Base-by-base conservation (phyloP, 495 filamentous ascomycete species). In the Schizothecium vesticola region DNA sequence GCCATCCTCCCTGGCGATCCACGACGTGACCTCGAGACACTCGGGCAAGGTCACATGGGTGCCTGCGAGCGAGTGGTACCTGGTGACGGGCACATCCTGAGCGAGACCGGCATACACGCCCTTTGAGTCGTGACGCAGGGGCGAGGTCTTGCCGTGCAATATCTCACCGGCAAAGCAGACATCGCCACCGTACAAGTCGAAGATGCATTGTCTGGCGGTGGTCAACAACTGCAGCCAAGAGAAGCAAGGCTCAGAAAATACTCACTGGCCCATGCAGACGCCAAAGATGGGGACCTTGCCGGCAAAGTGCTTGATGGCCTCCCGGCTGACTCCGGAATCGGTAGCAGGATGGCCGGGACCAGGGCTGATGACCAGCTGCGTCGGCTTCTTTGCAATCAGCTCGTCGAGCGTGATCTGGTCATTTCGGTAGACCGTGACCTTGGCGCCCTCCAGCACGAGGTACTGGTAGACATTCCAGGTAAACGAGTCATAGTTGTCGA, bases 401-500 rank as follows among this genome's bases (percentile, higher is more conserved):
- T 97, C 90, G 25, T 94, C 87, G 11, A 99, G 78, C 4, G 88
- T 88, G 76, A 97, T 88, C 77, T 96, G 87, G 80, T 98, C 94
- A 75, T 99, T 99, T 67, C 95, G 87, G 81, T 87, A 90, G 26
- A 98, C 95, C 12, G 88, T 91, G 56, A 97, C 94, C 0, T 80
- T 89, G 26, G 95, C 95, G 55, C 95, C 95, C 80, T 98, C 95
- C 8, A 97, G 88, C 0, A 94, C 91, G 3, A 99, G 86, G 73
- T 97, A 99, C 77, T 99, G 96, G 78, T 97, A 97, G 67, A 99
- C 92, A 76, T 98, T 99, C 91, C 92, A 98, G 69, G 94, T 97
- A 74, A 98, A 99, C 0, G 94, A 97, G 80, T 99, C 95, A 78
- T 97, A 99, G 81, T 99, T 99, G 81, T 98, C 95, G 73, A 99